These are phyloP conservation scores for Sideroxylon spinosum DNA, from an alignment of 179 eudicot species.

Conservation along the genomic window DNA sequence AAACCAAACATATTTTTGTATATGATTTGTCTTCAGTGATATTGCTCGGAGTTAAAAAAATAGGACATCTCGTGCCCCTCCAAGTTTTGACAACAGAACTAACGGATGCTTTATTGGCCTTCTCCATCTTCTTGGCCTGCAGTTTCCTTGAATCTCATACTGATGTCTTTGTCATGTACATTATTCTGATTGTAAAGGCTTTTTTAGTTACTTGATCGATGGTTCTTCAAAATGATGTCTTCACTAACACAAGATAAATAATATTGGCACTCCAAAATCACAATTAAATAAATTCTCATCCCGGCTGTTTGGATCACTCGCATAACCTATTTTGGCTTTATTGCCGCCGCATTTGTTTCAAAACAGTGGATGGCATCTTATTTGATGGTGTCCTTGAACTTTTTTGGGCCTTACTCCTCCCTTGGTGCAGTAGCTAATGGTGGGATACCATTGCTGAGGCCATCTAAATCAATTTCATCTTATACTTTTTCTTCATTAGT, in stretches of 20 bases:
- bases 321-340: constrained; percentile 3
- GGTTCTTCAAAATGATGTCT: not conserved
- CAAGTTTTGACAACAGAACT: not conserved
- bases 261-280: not conserved
- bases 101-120: not conserved
- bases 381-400: not conserved
- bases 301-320: not conserved
- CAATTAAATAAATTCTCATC: not conserved
- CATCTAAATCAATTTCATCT: too few relatives aligned
- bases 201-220: not conserved
- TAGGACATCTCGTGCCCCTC: not conserved
- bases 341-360: not conserved
- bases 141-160: not conserved
- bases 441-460: too few relatives aligned
- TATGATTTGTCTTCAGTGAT: not conserved
- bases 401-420: not conserved
- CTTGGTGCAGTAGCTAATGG: not conserved
- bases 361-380: not conserved
- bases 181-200: not conserved
- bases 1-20: not conserved
- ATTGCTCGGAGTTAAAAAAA: not conserved
- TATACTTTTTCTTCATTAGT: too few relatives aligned
- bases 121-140: not conserved
- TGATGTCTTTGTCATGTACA: not conserved
- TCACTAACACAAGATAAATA: not conserved